Evolutionary conservation across 257 asterid species (phyloP), one percentile per base, ranked within the genome.

Genomic region (Penstemon davidsonii): DNA sequence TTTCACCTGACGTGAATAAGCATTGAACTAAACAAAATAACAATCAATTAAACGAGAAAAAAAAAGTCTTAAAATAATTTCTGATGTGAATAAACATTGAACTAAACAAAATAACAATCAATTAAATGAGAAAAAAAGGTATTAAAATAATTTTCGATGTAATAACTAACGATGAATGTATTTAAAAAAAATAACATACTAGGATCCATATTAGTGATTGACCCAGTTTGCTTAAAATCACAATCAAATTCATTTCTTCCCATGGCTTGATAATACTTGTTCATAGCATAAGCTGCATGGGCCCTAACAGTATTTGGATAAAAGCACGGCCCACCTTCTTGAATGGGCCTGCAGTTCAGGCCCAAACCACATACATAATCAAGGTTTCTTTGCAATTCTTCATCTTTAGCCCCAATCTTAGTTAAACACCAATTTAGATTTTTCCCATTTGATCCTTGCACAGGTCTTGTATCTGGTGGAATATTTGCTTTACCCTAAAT

Each of bases 211-310:
- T 36, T 63, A 60, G 81, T 53, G 76, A 71, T 38, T 3, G 72
- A 75, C 42, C 79, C 84, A 39, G 78, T 77, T 69, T 39, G 78
- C 59, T 61, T 64, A 50, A 78, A 82, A 52, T 76, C 83, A 69
- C 84, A 85, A 44, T 75, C 81, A 38, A 52, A 80, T 13, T 43
- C 79, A 51, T 81, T 70, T 56, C 69, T 79, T 63, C 76, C 66
- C 12, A 63, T 47, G 1, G 77, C 63, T 49, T 67, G 79, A 62
- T 55, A 82, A 50, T 79, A 83, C 62, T 69, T 74, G 75, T 85
- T 80, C 86, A 76, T 80, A 63, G 86, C 86, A 55, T 73, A 81
- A 1, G 78, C 81, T 4, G 85, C 85, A 62, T 81, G 86, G 42
- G 78, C 85, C 68, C 75, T 67, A 58, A 83, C 76, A 5, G 77